Percentiles rank a stretch among this genome's conserved stretches.
These are phyloP conservation scores for Noccaea caerulescens DNA, from an alignment of 345 rosid species.

Conservation along the genomic window DNA sequence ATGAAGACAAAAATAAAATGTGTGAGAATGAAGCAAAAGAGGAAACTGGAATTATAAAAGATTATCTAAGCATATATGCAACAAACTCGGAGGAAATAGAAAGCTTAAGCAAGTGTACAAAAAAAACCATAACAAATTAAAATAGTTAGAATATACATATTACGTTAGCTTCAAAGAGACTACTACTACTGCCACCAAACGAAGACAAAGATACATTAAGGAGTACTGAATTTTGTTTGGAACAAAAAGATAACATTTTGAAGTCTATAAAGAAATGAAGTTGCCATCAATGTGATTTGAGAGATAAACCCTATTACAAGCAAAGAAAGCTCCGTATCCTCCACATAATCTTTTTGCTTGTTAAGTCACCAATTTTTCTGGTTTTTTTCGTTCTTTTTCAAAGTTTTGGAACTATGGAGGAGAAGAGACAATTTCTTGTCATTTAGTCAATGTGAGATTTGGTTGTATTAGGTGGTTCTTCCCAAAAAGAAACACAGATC, in stretches of 20 bases:
- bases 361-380: constrained; percentile 28
- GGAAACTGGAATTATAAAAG: constrained; percentile 16
- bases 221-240: constrained; percentile 1
- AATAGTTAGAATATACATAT: constrained; percentile 44
- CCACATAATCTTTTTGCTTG: constrained; percentile 38
- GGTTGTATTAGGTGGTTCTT: constrained; percentile 39
- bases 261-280: constrained; percentile 26
- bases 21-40: constrained; percentile 40
- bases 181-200: constrained; percentile 57
- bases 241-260: constrained; percentile 26
- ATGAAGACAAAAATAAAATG: constrained; percentile 43
- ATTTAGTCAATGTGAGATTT: constrained; percentile 34
- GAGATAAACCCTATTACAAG: constrained; percentile 42
- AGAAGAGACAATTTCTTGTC: constrained; percentile 42
- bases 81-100: constrained; percentile 31
- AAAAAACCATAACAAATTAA: constrained; percentile 45
- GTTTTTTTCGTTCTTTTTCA: background rate
- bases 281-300: constrained; percentile 42
- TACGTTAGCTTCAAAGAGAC: constrained; percentile 48
- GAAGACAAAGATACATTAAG: constrained; percentile 38
- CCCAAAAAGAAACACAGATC: constrained; percentile 41
- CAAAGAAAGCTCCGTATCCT: constrained; percentile 40
- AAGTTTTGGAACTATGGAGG: constrained; percentile 29
- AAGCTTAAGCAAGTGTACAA: constrained; percentile 43
- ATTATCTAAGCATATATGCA: constrained; percentile 36